Evolutionary conservation across 179 eudicot genomes (phyloP).

Genomic region (Camellia oleifera): DNA sequence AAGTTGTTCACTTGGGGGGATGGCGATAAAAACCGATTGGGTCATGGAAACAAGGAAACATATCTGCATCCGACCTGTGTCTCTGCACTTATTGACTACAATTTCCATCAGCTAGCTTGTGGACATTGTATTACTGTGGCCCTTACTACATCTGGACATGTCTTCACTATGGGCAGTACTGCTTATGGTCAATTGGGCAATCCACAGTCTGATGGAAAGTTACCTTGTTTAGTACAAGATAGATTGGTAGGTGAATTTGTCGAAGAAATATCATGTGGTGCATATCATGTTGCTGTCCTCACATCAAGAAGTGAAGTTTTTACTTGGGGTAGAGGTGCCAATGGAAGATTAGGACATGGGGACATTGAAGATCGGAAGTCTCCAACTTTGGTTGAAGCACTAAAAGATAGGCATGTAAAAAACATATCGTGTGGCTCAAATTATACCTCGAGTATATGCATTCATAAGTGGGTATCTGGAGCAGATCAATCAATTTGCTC

Average conservation of each 20-base stretch:
- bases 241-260: constrained; percentile 75
- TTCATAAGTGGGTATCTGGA: constrained; percentile 92
- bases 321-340: constrained; percentile 85
- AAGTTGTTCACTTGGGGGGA: constrained; percentile 94
- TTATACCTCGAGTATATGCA: constrained; percentile 71
- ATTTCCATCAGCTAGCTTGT: constrained; percentile 71
- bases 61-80: constrained; percentile 72
- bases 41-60: constrained; percentile 73
- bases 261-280: constrained; percentile 81
- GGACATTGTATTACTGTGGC: constrained; percentile 63
- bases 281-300: constrained; percentile 64
- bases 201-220: constrained; percentile 66
- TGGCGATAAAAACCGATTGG: constrained; percentile 72
- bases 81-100: constrained; percentile 68
- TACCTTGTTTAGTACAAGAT: constrained; percentile 74
- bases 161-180: constrained; percentile 73
- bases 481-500: constrained; percentile 79
- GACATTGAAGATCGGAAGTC: constrained; percentile 65
- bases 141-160: constrained; percentile 84
- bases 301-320: constrained; percentile 81
- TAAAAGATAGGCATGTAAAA: constrained; percentile 74
- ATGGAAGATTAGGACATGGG: constrained; percentile 87
- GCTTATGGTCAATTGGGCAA: constrained; percentile 75
- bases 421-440: constrained; percentile 76
- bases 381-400: constrained; percentile 72